A percentile compares a stretch with the other conserved stretches of the same genome.
phyloP scores from a whole-genome alignment of 345 rosid species.

The Noccaea caerulescens region DNA sequence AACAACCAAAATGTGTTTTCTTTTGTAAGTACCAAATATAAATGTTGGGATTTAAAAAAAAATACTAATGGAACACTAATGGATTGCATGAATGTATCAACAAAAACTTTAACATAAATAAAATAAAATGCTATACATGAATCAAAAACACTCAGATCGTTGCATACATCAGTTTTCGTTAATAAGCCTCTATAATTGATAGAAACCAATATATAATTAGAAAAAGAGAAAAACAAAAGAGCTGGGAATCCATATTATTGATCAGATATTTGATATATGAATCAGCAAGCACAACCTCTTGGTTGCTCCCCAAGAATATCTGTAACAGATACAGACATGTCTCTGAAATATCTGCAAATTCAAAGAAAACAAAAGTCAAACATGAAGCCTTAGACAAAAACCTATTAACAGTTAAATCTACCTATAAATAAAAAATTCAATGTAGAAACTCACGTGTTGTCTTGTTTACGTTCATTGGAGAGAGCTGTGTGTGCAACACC shows the following conservation, averaged over 20 bases:
- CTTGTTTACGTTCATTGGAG: slow-evolving; percentile 57
- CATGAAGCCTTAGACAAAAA: slow-evolving; percentile 6
- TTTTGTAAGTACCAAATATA: not conserved
- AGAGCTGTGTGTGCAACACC: slow-evolving; percentile 65
- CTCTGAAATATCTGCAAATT: slow-evolving; percentile 60
- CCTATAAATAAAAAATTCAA: not conserved
- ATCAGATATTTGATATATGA: slow-evolving; percentile 20
- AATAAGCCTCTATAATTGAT: slow-evolving; percentile 13
- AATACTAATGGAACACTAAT: not conserved
- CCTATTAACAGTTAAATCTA: not conserved
- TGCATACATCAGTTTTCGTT: slow-evolving; percentile 24
- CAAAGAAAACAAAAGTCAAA: not conserved
- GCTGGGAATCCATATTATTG: slow-evolving; percentile 9
- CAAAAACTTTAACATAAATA: not conserved
- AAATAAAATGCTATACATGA: slow-evolving; percentile 14
- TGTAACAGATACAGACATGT: slow-evolving; percentile 59
- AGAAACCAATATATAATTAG: not conserved
- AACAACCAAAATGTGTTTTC: not conserved
- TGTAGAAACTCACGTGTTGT: slow-evolving; percentile 50
- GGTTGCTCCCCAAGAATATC: slow-evolving; percentile 57
- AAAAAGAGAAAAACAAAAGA: slow-evolving; percentile 4
- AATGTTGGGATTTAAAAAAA: not conserved
- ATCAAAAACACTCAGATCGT: slow-evolving; percentile 32
- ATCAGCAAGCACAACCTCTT: slow-evolving; percentile 78
- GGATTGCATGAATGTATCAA: slow-evolving; percentile 17